These are phyloP conservation scores for Didymella segeticola DNA, from an alignment of 2,329 filamentous ascomycete species.

Conservation along the genomic window DNA sequence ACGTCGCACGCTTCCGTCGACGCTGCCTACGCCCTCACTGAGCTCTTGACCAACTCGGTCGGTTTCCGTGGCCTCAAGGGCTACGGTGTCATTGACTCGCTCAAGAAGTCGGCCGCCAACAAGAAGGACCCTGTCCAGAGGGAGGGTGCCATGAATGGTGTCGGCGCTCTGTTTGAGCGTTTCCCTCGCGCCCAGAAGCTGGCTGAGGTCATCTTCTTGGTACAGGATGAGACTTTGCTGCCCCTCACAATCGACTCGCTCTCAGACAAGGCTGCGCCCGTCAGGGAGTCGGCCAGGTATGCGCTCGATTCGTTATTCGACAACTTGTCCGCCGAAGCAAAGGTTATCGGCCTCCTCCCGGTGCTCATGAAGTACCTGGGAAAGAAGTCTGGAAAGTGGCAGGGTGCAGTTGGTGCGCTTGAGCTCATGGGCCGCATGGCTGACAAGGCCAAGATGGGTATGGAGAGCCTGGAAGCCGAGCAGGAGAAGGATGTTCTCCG, in stretches of 20 bases:
- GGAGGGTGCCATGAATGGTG: constrained; percentile 92
- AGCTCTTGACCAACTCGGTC: constrained; percentile 69
- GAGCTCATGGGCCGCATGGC: constrained; percentile 91
- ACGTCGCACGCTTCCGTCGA: constrained; percentile 65
- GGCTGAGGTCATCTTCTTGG: constrained; percentile 80
- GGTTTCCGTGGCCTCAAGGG: constrained; percentile 67
- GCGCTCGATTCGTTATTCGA: constrained; percentile 88
- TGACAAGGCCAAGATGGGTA: constrained; percentile 86
- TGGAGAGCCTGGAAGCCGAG: constrained; percentile 84
- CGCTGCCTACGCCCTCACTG: constrained; percentile 69
- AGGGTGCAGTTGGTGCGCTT: constrained; percentile 88
- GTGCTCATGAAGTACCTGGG: constrained; percentile 75
- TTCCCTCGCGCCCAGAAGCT: constrained; percentile 79
- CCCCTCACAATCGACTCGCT: constrained; percentile 80
- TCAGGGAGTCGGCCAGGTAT: constrained; percentile 92
- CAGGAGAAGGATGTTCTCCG: constrained; percentile 86
- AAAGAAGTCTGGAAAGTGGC: constrained; percentile 93
- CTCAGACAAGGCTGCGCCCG: constrained; percentile 86
- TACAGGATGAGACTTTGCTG: constrained; percentile 80
- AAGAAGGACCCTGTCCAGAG: constrained; percentile 89
- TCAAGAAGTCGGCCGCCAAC: constrained; percentile 81
- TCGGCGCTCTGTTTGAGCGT: constrained; percentile 91
- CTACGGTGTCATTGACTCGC: constrained; percentile 68
- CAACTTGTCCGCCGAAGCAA: constrained; percentile 78
- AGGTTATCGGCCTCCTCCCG: constrained; percentile 83